Percentiles rank a stretch among this genome's conserved stretches.
phyloP scores from a whole-genome alignment of 2,329 filamentous ascomycete species.

The Fusarium nodosum region DNA sequence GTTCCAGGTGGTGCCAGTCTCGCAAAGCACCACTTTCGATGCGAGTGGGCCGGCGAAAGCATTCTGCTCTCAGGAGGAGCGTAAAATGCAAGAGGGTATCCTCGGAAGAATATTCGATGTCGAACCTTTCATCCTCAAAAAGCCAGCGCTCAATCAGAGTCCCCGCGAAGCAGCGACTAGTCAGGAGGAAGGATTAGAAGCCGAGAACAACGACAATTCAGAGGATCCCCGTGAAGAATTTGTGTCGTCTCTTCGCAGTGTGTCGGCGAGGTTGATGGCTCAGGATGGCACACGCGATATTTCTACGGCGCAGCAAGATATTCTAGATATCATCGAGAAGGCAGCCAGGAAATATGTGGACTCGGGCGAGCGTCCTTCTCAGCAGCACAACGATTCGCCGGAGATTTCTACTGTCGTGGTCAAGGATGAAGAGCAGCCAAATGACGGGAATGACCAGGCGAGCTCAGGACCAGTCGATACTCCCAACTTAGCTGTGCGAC shows the following conservation, averaged over 20 bases:
- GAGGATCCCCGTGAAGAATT: conserved; percentile 51
- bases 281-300: conserved; percentile 56
- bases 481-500: conserved; percentile 3
- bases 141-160: conserved; percentile 49
- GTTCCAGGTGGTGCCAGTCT: conserved; percentile 60
- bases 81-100: conserved; percentile 67
- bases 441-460: conserved; percentile 1
- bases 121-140: conserved; percentile 58
- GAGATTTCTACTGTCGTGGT: conserved; percentile 8
- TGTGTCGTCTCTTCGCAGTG: conserved; percentile 55
- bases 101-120: conserved; percentile 67
- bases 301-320: conserved; percentile 59
- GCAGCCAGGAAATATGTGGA: conserved; percentile 66
- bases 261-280: conserved; percentile 60
- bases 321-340: conserved; percentile 64
- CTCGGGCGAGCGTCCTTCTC: conserved; percentile 49
- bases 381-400: conserved; percentile 35
- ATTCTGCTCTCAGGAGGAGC: conserved; percentile 66
- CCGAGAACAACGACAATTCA: conserved; percentile 25
- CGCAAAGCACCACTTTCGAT: conserved; percentile 53
- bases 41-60: conserved; percentile 60
- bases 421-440: conserved; percentile 23
- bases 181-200: conserved; percentile 43
- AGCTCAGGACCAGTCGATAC: conserved; percentile 11
- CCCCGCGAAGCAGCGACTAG: conserved; percentile 29